These are phyloP conservation scores for Logfia minima DNA, from an alignment of 129 eudicot species.

Conservation along the genomic window DNA sequence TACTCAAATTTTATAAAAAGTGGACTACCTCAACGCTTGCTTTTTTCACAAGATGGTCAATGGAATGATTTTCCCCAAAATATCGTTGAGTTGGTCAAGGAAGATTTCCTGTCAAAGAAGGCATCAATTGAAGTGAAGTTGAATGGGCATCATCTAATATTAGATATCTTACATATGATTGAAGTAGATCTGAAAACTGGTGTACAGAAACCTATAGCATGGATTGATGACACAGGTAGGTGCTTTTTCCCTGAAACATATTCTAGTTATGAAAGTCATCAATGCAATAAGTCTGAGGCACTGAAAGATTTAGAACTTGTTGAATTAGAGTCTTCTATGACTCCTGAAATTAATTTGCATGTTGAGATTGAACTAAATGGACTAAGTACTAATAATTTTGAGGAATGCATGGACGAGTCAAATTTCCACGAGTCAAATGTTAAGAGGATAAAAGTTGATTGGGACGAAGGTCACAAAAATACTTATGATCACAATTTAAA, in stretches of 20 bases:
- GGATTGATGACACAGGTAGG: slow-evolving; percentile 61
- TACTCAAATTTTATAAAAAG: slow-evolving; percentile 54
- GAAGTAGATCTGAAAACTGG: slow-evolving; percentile 52
- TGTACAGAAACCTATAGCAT: slow-evolving; percentile 57
- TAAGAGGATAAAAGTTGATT: slow-evolving; percentile 44
- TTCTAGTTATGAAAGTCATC: slow-evolving; percentile 35
- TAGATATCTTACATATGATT: slow-evolving; percentile 53
- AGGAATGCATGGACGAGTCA: slow-evolving; percentile 58
- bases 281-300: slow-evolving; percentile 27
- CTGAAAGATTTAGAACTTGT: slow-evolving; percentile 25
- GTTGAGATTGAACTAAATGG: slow-evolving; percentile 62
- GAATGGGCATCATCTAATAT: slow-evolving; percentile 34
- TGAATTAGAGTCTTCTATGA: slow-evolving; percentile 24
- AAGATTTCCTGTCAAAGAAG: slow-evolving; percentile 42
- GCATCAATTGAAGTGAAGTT: slow-evolving; percentile 43
- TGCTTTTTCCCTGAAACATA: slow-evolving; percentile 57
- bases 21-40: slow-evolving; percentile 47
- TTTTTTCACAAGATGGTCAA: slow-evolving; percentile 49
- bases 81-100: slow-evolving; percentile 39
- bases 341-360: slow-evolving; percentile 52
- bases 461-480: slow-evolving; percentile 11
- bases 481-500: slow-evolving; percentile 6
- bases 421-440: slow-evolving; percentile 45
- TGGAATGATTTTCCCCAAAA: slow-evolving; percentile 54
- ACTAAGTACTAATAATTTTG: slow-evolving; percentile 28